Base-by-base conservation (phyloP, 208 protist genomes). In the Trypanosoma vivax region DNA sequence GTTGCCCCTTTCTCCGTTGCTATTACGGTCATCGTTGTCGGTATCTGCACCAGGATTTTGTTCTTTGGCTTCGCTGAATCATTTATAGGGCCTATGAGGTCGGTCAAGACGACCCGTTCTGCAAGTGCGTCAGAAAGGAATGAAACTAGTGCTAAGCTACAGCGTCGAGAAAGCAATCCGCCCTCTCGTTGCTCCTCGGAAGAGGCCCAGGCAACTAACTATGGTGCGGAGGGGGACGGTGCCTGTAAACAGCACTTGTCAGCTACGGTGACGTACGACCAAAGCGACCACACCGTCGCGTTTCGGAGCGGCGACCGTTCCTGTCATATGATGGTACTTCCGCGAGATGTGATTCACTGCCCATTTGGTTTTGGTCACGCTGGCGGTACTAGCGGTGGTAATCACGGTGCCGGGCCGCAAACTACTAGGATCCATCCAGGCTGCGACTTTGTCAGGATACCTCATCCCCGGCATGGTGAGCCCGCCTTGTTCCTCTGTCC, bases 391-490 rank as follows among this genome's bases (percentile, higher is more conserved):
- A 35, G n/a, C 21, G 14, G 28, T 9, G 14, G 4, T 13, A 50
- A 16, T 18, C 11, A 18, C 5, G 25, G n/a, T 9, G 40, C 21
- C 21, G 2, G n/a, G n/a, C n/a, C n/a, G n/a, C n/a, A n/a, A n/a
- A 28, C 5, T 35, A 7, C 25, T 6, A 35, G 50, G 30, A 34
- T 66, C 18, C 42, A 21, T 23, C 3, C 34, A 24, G 50, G 41
- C 2, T 65, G 67, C 39, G 41, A 28, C 39, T 55, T 62, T 69
- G 51, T 85, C 29, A 69, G 74, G 9, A 54, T 91, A 0, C 76
- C 76, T 2, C 83, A 91, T 50, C 79, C 83, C 13, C 76, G 77
- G 0, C 79, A 88, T 51, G 79, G 76, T 29, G 51, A 70, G 21
- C 73, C 76, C 6, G 45, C 52, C 9, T 61, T 85, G 2, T 91